Conservation (phyloP, 2,329 filamentous ascomycete species). For the Boeremia lycopersici region DNA sequence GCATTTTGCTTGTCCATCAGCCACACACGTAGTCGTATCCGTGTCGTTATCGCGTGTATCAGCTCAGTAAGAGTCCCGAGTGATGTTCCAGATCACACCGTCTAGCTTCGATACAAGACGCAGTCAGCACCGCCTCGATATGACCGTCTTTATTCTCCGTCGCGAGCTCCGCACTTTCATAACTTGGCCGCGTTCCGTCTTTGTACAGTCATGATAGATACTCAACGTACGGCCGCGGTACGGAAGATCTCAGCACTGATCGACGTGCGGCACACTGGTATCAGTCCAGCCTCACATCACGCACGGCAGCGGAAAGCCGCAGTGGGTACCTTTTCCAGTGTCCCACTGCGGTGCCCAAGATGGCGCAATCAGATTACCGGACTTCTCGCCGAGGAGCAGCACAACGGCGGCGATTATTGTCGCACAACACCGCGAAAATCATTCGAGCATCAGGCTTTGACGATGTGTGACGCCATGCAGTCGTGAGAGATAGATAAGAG, state of each 20-base stretch:
- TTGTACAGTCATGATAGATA: background rate
- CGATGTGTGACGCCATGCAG: constrained; percentile 9
- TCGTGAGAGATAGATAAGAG: constrained; percentile 13
- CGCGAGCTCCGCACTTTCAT: background rate
- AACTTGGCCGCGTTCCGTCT: background rate
- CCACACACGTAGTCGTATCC: constrained; percentile 1
- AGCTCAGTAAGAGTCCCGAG: background rate
- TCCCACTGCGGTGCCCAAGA: constrained; percentile 6
- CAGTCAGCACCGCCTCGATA: background rate
- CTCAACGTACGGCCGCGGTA: constrained; percentile 13
- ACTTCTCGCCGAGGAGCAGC: constrained; percentile 11
- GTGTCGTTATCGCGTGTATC: constrained; percentile 3
- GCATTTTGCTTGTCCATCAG: constrained; percentile 3
- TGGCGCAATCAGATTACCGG: constrained; percentile 9
- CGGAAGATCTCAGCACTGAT: constrained; percentile 14
- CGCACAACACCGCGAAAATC: constrained; percentile 4
- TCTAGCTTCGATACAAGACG: background rate
- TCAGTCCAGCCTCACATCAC: constrained; percentile 17
- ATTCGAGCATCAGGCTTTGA: constrained; percentile 9
- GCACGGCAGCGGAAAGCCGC: constrained; percentile 11
- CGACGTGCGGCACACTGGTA: constrained; percentile 11
- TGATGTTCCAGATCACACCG: constrained; percentile 6
- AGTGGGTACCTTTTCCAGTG: constrained; percentile 11
- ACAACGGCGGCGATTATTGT: background rate
- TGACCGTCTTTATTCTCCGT: background rate